These are phyloP conservation scores for Didymella glomerata DNA, from an alignment of 2,329 filamentous ascomycete species.

Conservation along the genomic window DNA sequence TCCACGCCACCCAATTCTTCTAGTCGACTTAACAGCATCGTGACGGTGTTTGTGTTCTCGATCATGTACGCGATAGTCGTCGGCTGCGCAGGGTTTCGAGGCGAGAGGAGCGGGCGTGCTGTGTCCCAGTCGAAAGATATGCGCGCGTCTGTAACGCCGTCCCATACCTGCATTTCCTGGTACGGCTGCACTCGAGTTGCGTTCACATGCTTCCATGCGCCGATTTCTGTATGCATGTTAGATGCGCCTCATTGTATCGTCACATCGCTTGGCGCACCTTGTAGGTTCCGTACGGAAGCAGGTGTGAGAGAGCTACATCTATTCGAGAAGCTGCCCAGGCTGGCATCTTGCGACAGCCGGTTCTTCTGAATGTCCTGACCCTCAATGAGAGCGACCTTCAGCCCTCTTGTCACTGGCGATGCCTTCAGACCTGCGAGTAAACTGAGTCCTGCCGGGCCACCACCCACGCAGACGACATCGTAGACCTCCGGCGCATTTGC, in stretches of 20 bases:
- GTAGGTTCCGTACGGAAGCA: constrained; percentile 81
- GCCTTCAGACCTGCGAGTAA: constrained; percentile 59
- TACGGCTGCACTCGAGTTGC: constrained; percentile 81
- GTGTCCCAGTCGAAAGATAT: constrained; percentile 85
- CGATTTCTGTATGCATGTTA: constrained; percentile 64
- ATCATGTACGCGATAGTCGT: constrained; percentile 92
- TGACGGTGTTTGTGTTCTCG: constrained; percentile 90
- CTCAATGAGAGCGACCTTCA: constrained; percentile 90
- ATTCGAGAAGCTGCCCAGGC: constrained; percentile 80
- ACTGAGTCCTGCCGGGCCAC: constrained; percentile 87
- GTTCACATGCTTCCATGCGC: constrained; percentile 83
- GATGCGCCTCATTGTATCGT: constrained; percentile 1
- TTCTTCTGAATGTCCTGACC: constrained; percentile 81
- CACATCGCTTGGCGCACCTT: constrained; percentile 51
- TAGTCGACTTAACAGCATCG: constrained; percentile 76
- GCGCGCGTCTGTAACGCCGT: constrained; percentile 84
- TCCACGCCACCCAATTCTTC: constrained; percentile 72
- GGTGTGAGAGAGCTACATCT: constrained; percentile 95
- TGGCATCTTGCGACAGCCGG: constrained; percentile 69
- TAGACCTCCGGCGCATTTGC: constrained; percentile 73
- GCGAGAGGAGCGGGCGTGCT: constrained; percentile 48
- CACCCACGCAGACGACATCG: constrained; percentile 91
- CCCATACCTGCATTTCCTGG: constrained; percentile 98
- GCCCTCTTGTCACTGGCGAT: constrained; percentile 75
- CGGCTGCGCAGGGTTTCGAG: constrained; percentile 53